Conservation (phyloP, 2,329 filamentous ascomycete species). For the Colletotrichum tanaceti region DNA sequence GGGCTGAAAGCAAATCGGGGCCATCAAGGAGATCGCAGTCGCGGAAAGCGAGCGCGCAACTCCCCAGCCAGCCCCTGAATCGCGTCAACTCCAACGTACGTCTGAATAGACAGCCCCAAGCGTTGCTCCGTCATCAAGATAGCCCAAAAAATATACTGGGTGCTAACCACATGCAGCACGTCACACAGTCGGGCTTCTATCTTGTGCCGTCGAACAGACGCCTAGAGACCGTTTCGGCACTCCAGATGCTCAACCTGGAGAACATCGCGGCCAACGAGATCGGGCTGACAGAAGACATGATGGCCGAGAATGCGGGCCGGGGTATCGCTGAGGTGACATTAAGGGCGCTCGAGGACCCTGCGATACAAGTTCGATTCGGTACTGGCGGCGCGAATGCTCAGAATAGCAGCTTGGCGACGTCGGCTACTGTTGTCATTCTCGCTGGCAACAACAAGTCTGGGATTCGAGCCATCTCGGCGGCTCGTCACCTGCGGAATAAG, state of each 20-base stretch:
- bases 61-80: conserved; percentile 54
- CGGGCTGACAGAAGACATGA: conserved; percentile 87
- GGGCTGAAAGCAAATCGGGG: conserved; percentile 65
- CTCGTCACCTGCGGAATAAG: conserved; percentile 86
- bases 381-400: conserved; percentile 50
- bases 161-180: conserved; percentile 47
- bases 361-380: conserved; percentile 65
- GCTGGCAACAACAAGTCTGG: conserved; percentile 96
- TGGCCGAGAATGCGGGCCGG: conserved; percentile 90
- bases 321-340: conserved; percentile 88
- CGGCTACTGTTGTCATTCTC: conserved; percentile 74
- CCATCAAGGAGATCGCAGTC: conserved; percentile 64
- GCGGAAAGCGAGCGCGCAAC: conserved; percentile 64
- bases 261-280: conserved; percentile 90
- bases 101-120: conserved; percentile 42
- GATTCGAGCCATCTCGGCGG: conserved; percentile 84
- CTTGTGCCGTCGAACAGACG: conserved; percentile 66
- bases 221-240: conserved; percentile 73
- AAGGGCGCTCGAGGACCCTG: conserved; percentile 72
- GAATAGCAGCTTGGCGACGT: conserved; percentile 42
- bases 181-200: conserved; percentile 61
- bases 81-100: conserved; percentile 62
- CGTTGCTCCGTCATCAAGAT: conserved; percentile 33
- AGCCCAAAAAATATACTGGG: conserved; percentile 23
- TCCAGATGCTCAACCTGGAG: conserved; percentile 93